Percentiles rank a stretch among this genome's conserved stretches.
Conservation (phyloP, 2,329 filamentous ascomycete species). For the Pyricularia pennisetigena region DNA sequence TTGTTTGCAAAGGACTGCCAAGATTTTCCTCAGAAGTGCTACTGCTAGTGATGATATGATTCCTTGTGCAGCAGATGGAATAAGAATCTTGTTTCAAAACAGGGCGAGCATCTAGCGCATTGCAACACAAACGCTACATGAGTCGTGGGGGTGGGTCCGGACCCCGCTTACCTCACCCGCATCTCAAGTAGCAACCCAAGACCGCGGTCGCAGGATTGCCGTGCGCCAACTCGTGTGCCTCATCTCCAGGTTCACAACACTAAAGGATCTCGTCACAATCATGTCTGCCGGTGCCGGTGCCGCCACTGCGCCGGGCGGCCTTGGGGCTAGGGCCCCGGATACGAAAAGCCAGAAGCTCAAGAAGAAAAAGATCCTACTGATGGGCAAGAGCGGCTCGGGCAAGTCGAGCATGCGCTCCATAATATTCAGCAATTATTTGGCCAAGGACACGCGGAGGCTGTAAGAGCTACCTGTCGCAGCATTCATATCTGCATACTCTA, state of each 20-base stretch:
- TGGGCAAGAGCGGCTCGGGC: slow-evolving; percentile 94
- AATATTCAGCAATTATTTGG: slow-evolving; percentile 98
- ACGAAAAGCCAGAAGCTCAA: slow-evolving; percentile 48
- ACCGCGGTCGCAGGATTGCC: neutral
- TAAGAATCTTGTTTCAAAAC: neutral
- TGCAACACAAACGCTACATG: neutral
- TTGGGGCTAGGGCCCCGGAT: slow-evolving; percentile 4
- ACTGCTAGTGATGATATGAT: neutral
- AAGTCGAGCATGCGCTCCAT: slow-evolving; percentile 99
- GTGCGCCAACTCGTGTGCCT: neutral
- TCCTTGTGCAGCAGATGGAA: neutral
- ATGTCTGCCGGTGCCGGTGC: neutral
- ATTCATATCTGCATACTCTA: no score
- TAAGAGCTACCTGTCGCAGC: slow-evolving; percentile 20
- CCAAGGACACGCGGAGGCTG: slow-evolving; percentile 85
- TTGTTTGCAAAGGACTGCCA: neutral
- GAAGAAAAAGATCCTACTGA: slow-evolving; percentile 79
- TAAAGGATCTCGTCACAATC: neutral
- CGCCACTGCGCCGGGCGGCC: neutral
- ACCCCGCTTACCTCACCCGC: neutral
- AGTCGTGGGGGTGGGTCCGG: neutral
- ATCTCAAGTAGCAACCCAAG: neutral
- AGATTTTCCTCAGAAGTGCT: neutral
- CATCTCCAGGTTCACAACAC: neutral
- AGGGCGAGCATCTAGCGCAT: neutral